phyloP scores from a whole-genome alignment of 1,284 basidiomycete genomes.

The Porogramme epimiltina region DNA sequence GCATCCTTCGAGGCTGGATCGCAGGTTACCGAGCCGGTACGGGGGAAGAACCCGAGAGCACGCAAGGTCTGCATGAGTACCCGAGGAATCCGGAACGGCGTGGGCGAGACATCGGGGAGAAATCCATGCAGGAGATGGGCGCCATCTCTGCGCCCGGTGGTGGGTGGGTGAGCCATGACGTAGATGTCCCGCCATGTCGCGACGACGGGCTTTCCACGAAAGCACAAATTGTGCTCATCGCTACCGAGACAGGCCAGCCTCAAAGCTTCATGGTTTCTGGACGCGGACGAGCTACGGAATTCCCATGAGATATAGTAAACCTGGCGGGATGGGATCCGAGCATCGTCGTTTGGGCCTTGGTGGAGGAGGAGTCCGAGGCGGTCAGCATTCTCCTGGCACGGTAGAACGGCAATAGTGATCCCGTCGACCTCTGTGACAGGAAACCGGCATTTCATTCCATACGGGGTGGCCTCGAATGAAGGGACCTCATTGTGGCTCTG shows the following conservation, averaged over 20 bases:
- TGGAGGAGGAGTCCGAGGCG: not conserved
- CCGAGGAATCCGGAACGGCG: not conserved
- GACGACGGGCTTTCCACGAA: not conserved
- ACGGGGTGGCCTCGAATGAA: no score
- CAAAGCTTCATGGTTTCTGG: no score
- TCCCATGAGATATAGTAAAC: not conserved
- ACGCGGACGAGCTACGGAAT: no score
- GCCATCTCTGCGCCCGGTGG: no score
- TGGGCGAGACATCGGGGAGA: not conserved
- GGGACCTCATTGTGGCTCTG: no score
- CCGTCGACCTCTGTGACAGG: no score
- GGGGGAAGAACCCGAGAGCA: not conserved
- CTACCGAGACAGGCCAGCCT: not conserved
- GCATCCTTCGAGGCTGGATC: no score
- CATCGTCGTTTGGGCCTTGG: not conserved
- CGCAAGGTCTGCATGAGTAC: not conserved
- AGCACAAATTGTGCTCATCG: not conserved
- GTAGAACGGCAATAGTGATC: no score
- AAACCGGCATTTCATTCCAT: no score
- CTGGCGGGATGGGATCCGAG: not conserved
- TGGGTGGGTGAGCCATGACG: not conserved
- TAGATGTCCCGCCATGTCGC: conserved; percentile 2
- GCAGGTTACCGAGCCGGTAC: not conserved
- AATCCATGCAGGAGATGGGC: no score
- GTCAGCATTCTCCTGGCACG: not conserved